These are phyloP conservation scores for Penicillium hordei DNA, from an alignment of 2,329 filamentous ascomycete species.

Conservation along the genomic window DNA sequence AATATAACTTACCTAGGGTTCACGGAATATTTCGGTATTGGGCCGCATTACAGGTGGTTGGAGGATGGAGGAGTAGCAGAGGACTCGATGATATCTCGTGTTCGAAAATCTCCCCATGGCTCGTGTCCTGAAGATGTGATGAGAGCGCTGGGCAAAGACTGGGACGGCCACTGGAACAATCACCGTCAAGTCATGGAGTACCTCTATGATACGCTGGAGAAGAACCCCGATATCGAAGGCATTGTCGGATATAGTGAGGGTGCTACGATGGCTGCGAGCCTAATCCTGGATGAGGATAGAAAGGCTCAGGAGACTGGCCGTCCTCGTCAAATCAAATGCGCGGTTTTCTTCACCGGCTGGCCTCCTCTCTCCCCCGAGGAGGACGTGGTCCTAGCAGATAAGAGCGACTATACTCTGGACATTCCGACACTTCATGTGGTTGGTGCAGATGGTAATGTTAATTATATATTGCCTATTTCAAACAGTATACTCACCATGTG, in stretches of 20 bases:
- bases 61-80: slow-evolving; percentile 25
- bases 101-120: slow-evolving; percentile 23
- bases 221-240: slow-evolving; percentile 46
- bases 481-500: background rate
- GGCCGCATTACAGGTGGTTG: slow-evolving; percentile 24
- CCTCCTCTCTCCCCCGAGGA: slow-evolving; percentile 40
- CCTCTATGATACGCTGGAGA: slow-evolving; percentile 49
- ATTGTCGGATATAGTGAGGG: slow-evolving; percentile 64
- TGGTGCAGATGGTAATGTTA: slow-evolving; percentile 28
- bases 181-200: slow-evolving; percentile 28
- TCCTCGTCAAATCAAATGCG: slow-evolving; percentile 45
- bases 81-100: slow-evolving; percentile 26
- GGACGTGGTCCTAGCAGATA: slow-evolving; percentile 41
- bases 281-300: slow-evolving; percentile 54
- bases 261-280: slow-evolving; percentile 55
- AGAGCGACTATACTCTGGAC: slow-evolving; percentile 41
- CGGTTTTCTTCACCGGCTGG: slow-evolving; percentile 52
- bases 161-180: slow-evolving; percentile 21
- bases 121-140: slow-evolving; percentile 23
- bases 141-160: slow-evolving; percentile 16
- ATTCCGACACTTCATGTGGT: slow-evolving; percentile 46
- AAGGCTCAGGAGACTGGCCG: slow-evolving; percentile 39
- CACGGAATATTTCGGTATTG: slow-evolving; percentile 23
- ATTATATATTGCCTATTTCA: slow-evolving; percentile 17
- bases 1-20: slow-evolving; percentile 12